A percentile compares a stretch with the other conserved stretches of the same genome.
Evolutionary conservation across 768 basidiomycete genomes (phyloP).

Genomic region (Leccinum aurantiacum): DNA sequence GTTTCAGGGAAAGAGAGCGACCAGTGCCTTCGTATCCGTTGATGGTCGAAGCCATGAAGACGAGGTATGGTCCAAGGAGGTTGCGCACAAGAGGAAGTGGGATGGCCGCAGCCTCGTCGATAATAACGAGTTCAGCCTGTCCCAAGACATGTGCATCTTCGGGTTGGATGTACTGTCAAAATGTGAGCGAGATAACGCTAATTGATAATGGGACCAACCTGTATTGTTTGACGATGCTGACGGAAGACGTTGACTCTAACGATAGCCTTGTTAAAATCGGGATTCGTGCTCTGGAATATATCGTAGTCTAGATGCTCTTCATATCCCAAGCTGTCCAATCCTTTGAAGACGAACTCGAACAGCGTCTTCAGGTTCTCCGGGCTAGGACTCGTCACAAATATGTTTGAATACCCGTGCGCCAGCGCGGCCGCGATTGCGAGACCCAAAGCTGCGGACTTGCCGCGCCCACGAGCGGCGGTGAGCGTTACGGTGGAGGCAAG

Average conservation of each 20-base stretch:
- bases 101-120: constrained; percentile 98
- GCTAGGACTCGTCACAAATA: constrained; percentile 96
- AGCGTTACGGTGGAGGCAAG: constrained; percentile 93
- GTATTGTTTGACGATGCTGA: constrained; percentile 93
- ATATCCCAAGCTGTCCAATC: constrained; percentile 90
- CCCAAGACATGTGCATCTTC: constrained; percentile 97
- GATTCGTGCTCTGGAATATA: constrained; percentile 91
- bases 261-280: constrained; percentile 92
- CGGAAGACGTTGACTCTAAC: constrained; percentile 94
- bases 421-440: constrained; percentile 91
- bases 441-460: constrained; percentile 96
- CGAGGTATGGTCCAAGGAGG: constrained; percentile 93
- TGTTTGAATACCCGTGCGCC: constrained; percentile 93
- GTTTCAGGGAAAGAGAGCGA: constrained; percentile 96
- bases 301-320: constrained; percentile 99
- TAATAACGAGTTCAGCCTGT: constrained; percentile 95
- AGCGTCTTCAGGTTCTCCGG: constrained; percentile 97
- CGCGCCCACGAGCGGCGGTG: constrained; percentile 92
- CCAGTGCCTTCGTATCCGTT: constrained; percentile 99
- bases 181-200: constrained; percentile 2
- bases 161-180: constrained; percentile 90
- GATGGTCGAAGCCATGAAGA: constrained; percentile 99
- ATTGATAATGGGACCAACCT: constrained; percentile 50
- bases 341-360: constrained; percentile 98
- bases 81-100: constrained; percentile 94